A percentile compares a stretch with the other conserved stretches of the same genome.
phyloP scores from a whole-genome alignment of 2,329 filamentous ascomycete species.

The Coleophoma cylindrospora region DNA sequence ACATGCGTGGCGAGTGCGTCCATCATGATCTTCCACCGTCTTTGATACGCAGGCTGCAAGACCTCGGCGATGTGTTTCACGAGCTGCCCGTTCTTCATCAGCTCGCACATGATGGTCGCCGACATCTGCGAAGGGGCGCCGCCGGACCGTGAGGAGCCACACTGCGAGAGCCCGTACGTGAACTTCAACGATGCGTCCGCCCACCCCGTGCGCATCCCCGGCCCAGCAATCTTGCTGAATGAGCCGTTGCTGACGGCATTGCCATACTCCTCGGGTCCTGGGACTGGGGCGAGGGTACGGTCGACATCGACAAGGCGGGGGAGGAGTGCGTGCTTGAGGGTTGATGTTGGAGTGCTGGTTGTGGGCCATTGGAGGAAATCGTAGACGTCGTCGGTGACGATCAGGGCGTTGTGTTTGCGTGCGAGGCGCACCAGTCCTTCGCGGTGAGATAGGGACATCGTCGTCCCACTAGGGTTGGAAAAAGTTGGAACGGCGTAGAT shows the following conservation, averaged over 20 bases:
- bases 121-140: conserved; percentile 52
- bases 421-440: conserved; percentile 70
- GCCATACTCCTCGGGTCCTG: conserved; percentile 58
- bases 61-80: conserved; percentile 36
- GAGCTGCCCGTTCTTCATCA: conserved; percentile 40
- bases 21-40: conserved; percentile 47
- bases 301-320: conserved; percentile 80
- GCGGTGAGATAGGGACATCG: conserved; percentile 67
- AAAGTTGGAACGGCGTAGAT: conserved; percentile 89
- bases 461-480: conserved; percentile 81
- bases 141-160: conserved; percentile 49
- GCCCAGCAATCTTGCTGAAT: conserved; percentile 83
- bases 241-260: conserved; percentile 81
- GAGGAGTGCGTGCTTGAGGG: conserved; percentile 28
- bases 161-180: conserved; percentile 45
- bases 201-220: conserved; percentile 86
- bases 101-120: conserved; percentile 44
- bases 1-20: conserved; percentile 54
- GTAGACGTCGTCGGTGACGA: conserved; percentile 90
- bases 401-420: conserved; percentile 71
- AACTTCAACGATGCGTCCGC: conserved; percentile 65
- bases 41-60: conserved; percentile 40
- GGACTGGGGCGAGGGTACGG: conserved; percentile 55
- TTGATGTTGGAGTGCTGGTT: conserved; percentile 4
- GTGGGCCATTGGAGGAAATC: conserved; percentile 80